A percentile compares a stretch with the other conserved stretches of the same genome.
Conservation (phyloP, 805 yeast genomes). For the Saturnispora halmiae region DNA sequence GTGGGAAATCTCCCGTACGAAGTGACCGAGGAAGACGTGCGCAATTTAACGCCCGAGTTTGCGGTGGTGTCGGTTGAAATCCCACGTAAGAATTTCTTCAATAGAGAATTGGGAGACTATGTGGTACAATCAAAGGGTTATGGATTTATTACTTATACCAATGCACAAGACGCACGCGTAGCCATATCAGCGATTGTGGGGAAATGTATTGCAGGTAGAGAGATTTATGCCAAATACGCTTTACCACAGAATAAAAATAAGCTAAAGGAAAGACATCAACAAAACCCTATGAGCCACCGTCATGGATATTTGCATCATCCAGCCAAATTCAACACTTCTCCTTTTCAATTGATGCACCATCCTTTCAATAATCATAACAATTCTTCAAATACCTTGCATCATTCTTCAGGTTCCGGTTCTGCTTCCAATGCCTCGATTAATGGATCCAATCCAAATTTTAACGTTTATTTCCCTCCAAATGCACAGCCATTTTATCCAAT, state of each 20-base stretch:
- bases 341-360: not conserved
- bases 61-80: constrained; percentile 27
- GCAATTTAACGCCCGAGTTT: constrained; percentile 31
- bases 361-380: not conserved
- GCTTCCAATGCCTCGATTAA: not conserved
- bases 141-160: constrained; percentile 49
- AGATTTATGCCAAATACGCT: constrained; percentile 45
- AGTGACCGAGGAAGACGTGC: constrained; percentile 38
- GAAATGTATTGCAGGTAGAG: constrained; percentile 27
- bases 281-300: constrained; percentile 3
- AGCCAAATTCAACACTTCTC: not conserved
- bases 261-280: constrained; percentile 3
- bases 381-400: too few species aligned
- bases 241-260: constrained; percentile 30
- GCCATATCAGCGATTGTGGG: constrained; percentile 40
- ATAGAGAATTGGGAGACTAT: constrained; percentile 19
- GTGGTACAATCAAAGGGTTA: constrained; percentile 26
- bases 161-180: constrained; percentile 52
- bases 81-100: constrained; percentile 23
- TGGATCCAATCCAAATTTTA: not conserved
- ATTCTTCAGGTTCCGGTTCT: too few species aligned
- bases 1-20: constrained; percentile 38
- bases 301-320: too few species aligned
- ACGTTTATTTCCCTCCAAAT: not conserved
- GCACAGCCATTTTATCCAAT: constrained; percentile 5